phyloP scores from a whole-genome alignment of 23 red algal species.

The Rhodosorus marinus region DNA sequence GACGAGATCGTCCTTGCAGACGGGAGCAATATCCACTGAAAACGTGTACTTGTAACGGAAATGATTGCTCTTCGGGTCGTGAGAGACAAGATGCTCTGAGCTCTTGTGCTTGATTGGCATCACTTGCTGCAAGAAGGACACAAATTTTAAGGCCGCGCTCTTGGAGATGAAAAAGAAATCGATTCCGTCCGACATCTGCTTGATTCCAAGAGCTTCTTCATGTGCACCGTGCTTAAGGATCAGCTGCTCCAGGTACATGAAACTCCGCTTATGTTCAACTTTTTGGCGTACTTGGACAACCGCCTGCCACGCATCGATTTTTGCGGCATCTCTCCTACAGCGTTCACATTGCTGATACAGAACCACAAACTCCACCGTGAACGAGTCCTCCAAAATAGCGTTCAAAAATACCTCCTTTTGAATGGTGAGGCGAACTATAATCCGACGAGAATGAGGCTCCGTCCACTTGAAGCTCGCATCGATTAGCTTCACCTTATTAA shows the following conservation, averaged over 20 bases:
- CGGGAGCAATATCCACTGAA: conserved; percentile 72
- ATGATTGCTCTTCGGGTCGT: conserved; percentile 78
- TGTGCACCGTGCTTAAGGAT: conserved; percentile 89
- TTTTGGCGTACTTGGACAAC: conserved; percentile 96
- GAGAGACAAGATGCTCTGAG: conserved; percentile 85
- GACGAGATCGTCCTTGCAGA: conserved; percentile 88
- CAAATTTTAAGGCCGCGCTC: conserved; percentile 60
- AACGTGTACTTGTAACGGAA: conserved; percentile 98
- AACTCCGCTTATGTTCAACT: conserved; percentile 92
- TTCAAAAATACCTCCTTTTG: conserved; percentile 83
- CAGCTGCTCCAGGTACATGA: conserved; percentile 91
- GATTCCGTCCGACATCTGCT: conserved; percentile 62
- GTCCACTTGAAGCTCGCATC: conserved; percentile 96
- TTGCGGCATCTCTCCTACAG: conserved; percentile 84
- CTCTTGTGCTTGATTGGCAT: conserved; percentile 54
- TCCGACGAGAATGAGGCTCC: conserved; percentile 86
- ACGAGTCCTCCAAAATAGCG: conserved; percentile 83
- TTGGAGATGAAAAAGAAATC: conserved; percentile 91
- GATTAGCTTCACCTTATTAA: conserved; percentile 81
- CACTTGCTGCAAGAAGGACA: conserved; percentile 62
- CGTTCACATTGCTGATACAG: conserved; percentile 83
- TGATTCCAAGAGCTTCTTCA: conserved; percentile 73
- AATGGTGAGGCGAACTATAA: conserved; percentile 68
- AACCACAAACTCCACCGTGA: conserved; percentile 81
- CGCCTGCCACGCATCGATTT: conserved; percentile 95